Evolutionary conservation across 306 rosid genomes (phyloP).

Genomic region (Quercus suber): DNA sequence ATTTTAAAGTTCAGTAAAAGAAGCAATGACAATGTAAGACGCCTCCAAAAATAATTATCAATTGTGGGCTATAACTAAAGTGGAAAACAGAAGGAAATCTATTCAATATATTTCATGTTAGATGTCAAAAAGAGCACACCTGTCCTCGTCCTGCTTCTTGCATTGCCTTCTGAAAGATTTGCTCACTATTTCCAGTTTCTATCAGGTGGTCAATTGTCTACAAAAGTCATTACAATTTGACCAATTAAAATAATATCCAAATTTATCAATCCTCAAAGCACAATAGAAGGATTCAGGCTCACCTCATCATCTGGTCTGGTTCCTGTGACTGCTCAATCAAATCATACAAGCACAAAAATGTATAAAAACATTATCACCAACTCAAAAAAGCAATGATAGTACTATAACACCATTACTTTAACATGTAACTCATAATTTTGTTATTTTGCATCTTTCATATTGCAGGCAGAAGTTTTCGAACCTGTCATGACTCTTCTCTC

Average conservation of each 20-base stretch:
- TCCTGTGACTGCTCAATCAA: conserved; percentile 71
- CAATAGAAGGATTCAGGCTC: conserved; percentile 29
- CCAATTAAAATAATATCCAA: conserved; percentile 31
- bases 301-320: conserved; percentile 96
- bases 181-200: conserved; percentile 97
- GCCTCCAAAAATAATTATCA: too few relatives aligned
- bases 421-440: background rate
- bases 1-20: background rate
- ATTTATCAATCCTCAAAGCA: conserved; percentile 10
- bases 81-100: background rate
- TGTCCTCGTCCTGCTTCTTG: conserved; percentile 88
- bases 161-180: conserved; percentile 88
- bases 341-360: conserved; percentile 27
- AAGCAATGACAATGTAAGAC: too few relatives aligned
- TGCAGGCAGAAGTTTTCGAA: conserved; percentile 31
- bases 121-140: conserved; percentile 40
- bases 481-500: conserved; percentile 99
- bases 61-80: background rate
- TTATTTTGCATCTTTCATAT: conserved; percentile 12
- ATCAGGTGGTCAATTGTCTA: conserved; percentile 88
- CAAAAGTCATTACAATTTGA: conserved; percentile 19
- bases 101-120: background rate
- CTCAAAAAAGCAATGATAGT: background rate
- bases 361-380: conserved; percentile 22
- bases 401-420: conserved; percentile 3